phyloP scores from a whole-genome alignment of 2,329 filamentous ascomycete species.

The Clarireedia sp. region DNA sequence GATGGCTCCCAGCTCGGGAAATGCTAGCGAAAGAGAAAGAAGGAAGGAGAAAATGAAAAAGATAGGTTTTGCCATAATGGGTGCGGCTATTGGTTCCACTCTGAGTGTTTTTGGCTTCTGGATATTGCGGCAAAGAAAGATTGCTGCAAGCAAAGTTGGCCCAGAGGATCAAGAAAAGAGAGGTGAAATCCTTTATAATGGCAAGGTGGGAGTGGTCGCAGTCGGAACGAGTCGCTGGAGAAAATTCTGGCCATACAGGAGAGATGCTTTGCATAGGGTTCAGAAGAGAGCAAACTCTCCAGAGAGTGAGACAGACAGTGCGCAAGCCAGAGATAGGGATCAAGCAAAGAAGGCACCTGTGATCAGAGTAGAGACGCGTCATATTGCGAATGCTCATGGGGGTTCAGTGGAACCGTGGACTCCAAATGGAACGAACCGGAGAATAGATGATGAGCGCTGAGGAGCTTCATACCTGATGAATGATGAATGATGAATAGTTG shows the following conservation, averaged over 20 bases:
- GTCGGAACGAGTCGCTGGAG: no score
- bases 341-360: not conserved
- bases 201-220: no score
- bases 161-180: not conserved
- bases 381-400: not conserved
- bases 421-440: not conserved
- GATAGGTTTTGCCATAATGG: not conserved
- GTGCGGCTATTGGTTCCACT: not conserved
- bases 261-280: not conserved
- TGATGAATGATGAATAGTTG: not conserved
- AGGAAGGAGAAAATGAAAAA: not conserved
- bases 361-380: not conserved
- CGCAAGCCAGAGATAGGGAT: no score
- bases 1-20: not conserved
- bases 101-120: not conserved
- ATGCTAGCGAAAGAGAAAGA: not conserved
- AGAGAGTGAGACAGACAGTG: not conserved
- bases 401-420: not conserved
- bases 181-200: no score
- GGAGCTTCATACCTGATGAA: not conserved
- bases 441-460: not conserved
- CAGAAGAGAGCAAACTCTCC: not conserved
- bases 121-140: constrained; percentile 1
- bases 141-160: not conserved
- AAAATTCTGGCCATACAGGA: no score